Conservation (phyloP, 768 basidiomycete species). For the Leccinum barrowsii region DNA sequence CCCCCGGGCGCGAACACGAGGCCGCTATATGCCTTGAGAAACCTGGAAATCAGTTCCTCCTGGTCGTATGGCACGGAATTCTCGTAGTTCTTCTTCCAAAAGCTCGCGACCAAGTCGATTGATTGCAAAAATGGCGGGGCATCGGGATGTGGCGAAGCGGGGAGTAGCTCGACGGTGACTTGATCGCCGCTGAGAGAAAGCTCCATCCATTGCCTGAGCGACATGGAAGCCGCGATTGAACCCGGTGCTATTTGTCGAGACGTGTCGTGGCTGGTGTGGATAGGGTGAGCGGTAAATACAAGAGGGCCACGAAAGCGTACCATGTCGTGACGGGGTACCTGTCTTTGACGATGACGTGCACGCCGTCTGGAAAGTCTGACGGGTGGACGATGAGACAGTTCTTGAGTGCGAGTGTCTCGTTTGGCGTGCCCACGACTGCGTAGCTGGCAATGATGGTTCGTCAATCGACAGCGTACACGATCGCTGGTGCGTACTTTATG, state of each 20-base stretch:
- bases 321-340: constrained; percentile 67
- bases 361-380: constrained; percentile 66
- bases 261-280: constrained; percentile 64
- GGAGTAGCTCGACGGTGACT: constrained; percentile 65
- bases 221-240: constrained; percentile 67
- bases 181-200: constrained; percentile 75
- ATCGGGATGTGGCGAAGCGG: constrained; percentile 43
- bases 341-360: constrained; percentile 76
- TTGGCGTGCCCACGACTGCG: constrained; percentile 58
- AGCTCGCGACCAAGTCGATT: constrained; percentile 77
- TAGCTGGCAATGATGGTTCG: constrained; percentile 36
- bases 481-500: constrained; percentile 20
- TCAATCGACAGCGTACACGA: neutral
- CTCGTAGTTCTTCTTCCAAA: constrained; percentile 51
- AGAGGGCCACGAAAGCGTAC: constrained; percentile 40
- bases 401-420: constrained; percentile 65
- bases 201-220: constrained; percentile 88
- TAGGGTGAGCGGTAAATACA: constrained; percentile 26
- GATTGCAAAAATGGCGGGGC: constrained; percentile 67
- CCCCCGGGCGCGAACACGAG: constrained; percentile 68
- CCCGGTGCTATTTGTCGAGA: constrained; percentile 68
- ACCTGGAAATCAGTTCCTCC: constrained; percentile 78
- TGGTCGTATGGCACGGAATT: constrained; percentile 72
- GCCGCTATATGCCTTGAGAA: constrained; percentile 72
- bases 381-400: constrained; percentile 83